Conservation (phyloP, 1,139 yeast species). For the Suzukiozyma palmioleophila region DNA sequence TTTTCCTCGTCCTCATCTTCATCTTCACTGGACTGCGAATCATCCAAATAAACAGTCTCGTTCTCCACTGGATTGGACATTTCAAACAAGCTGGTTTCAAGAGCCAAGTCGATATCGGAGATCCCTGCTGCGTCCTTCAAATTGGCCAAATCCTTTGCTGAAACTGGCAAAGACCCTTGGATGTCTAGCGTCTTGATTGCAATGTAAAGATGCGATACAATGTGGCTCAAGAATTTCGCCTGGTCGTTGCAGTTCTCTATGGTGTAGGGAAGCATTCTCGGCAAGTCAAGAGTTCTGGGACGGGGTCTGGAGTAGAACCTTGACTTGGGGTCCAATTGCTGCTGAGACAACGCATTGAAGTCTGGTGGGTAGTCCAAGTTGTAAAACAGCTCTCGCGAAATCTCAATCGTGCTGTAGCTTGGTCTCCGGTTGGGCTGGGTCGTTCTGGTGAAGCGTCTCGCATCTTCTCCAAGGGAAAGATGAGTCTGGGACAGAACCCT, state of each 20-base stretch:
- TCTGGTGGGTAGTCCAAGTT: constrained; percentile 56
- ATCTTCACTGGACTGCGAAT: constrained; percentile 29
- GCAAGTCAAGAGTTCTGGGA: constrained; percentile 56
- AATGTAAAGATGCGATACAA: constrained; percentile 72
- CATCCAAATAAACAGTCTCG: constrained; percentile 37
- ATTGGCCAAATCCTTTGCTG: constrained; percentile 55
- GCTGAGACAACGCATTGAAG: constrained; percentile 31
- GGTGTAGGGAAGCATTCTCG: constrained; percentile 67
- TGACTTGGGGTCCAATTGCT: constrained; percentile 48
- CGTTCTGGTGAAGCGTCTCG: constrained; percentile 26
- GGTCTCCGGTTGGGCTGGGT: constrained; percentile 25
- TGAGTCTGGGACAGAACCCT: constrained; percentile 3
- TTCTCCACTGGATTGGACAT: constrained; percentile 20
- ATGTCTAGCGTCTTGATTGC: constrained; percentile 75
- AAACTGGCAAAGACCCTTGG: constrained; percentile 66
- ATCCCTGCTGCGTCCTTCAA: constrained; percentile 27
- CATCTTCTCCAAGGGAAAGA: constrained; percentile 3
- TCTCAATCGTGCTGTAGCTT: constrained; percentile 32
- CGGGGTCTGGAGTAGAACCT: constrained; percentile 51
- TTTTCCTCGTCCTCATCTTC: constrained; percentile 43
- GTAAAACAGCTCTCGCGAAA: constrained; percentile 43
- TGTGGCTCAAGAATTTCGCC: constrained; percentile 72
- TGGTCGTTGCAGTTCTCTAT: constrained; percentile 69
- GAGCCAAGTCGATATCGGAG: constrained; percentile 48
- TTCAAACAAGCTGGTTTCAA: constrained; percentile 50